Percentiles rank a stretch among this genome's conserved stretches.
These are phyloP conservation scores for Penicillium subrubescens DNA, from an alignment of 495 filamentous ascomycete genomes.

Conservation along the genomic window DNA sequence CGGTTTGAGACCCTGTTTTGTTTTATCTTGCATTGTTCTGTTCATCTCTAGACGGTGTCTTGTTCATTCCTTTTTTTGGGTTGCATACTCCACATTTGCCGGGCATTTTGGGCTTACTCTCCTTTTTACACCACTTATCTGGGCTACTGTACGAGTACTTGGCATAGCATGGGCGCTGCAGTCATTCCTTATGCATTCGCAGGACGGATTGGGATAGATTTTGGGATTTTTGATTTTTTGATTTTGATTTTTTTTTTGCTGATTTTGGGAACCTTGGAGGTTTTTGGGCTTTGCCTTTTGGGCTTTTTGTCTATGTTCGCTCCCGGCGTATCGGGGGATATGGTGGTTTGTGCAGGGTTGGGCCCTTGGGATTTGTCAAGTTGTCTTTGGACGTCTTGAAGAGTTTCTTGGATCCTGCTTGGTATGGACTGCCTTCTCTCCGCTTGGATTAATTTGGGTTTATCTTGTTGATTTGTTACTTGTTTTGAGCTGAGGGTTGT, in stretches of 20 bases:
- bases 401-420: neutral
- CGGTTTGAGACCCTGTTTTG: conserved; percentile 15
- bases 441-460: conserved; percentile 21
- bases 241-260: conserved; percentile 13
- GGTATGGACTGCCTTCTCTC: conserved; percentile 1
- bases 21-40: conserved; percentile 13
- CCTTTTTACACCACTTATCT: conserved; percentile 33
- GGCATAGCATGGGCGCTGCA: conserved; percentile 50
- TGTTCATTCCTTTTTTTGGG: conserved; percentile 42
- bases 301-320: neutral
- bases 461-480: conserved; percentile 12
- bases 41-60: conserved; percentile 43
- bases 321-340: conserved; percentile 13
- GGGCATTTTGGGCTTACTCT: conserved; percentile 45
- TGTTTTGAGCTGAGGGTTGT: conserved; percentile 29
- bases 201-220: conserved; percentile 38
- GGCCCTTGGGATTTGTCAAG: neutral
- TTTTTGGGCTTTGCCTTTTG: conserved; percentile 3
- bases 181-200: conserved; percentile 49
- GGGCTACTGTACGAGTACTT: conserved; percentile 44
- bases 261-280: neutral
- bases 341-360: neutral
- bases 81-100: conserved; percentile 32
- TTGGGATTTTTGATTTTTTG: conserved; percentile 17
- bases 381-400: neutral